Evolutionary conservation across 352 stramenopile genomes (phyloP), one percentile per base, ranked within the genome.

Genomic region (Nothophytophthora sp.): DNA sequence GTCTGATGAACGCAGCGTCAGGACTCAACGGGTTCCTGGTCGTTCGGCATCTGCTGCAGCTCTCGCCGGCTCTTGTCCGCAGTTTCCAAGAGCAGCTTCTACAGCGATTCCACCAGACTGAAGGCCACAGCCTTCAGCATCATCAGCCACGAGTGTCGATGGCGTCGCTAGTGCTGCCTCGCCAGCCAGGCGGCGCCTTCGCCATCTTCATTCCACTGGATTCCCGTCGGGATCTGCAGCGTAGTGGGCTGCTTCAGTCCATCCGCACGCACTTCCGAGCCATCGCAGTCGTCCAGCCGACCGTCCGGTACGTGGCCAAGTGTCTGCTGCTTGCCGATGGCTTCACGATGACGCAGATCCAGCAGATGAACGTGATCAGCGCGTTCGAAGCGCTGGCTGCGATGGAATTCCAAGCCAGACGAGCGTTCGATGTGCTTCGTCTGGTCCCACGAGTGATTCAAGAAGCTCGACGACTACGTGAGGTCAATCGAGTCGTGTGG

Each of bases 171-270:
- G 36, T 68, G 8, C 40, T 63, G 24, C 41, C 45, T 38, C 51
- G 52, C 2, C 20, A 63, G 30, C 8, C 13, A 5, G 39, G 32
- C n/a, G 35, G 40, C 2, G 9, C 48, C 12, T 41, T 43, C 1
- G 59, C 43, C 1, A 47, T 82, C 28, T 66, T 80, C 25, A 48
- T 73, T 5, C 59, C 69, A 5, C 55, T 81, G 5, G 13, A 32
- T 4, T 63, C 63, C 25, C 24, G 10, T 9, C n/a, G 27, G 1
- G 30, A 41, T 22, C 20, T 73, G 12, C 15, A 40, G 1, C 28
- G 10, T 1, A 74, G 62, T 7, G 38, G 48, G 0, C 42, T 77
- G 16, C 16, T 75, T 3, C 41, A 46, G 11, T 67, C 72, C 5
- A 50, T 77, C 30, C 48, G 55, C 15, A 64, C 56, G 5, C 52